Conservation (phyloP, 192 early-diverging fungal genomes). For the Lunasporangiospora selenospora region DNA sequence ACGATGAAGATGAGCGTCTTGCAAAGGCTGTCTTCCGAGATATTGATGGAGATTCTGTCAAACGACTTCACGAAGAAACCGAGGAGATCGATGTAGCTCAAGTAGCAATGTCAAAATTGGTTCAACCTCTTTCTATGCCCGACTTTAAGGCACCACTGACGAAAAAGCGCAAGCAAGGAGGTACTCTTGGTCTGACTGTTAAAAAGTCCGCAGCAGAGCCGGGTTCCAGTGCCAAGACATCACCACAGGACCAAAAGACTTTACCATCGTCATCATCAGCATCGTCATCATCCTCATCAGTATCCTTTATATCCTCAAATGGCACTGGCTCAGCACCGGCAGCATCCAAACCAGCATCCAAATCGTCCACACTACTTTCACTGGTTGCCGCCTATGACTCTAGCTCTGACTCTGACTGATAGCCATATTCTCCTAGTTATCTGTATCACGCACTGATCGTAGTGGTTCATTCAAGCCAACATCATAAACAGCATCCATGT, state of each 20-base stretch:
- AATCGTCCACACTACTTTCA: slow-evolving; percentile 25
- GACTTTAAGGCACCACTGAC: slow-evolving; percentile 30
- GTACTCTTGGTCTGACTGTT: slow-evolving; percentile 19
- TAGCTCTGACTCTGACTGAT: slow-evolving; percentile 33
- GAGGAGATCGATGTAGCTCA: slow-evolving; percentile 34
- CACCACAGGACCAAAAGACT: not conserved
- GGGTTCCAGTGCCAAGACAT: not conserved
- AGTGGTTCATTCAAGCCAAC: too few species aligned
- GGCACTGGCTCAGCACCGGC: too few species aligned
- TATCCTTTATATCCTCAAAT: not conserved
- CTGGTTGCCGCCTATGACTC: slow-evolving; percentile 40
- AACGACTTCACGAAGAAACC: slow-evolving; percentile 58
- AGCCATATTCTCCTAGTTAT: not conserved
- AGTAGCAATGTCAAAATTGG: slow-evolving; percentile 41
- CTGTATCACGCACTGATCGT: too few species aligned
- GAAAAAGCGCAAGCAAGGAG: slow-evolving; percentile 38
- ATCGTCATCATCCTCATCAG: not conserved
- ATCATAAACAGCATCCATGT: too few species aligned
- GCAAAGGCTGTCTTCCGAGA: slow-evolving; percentile 69
- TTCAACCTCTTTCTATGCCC: slow-evolving; percentile 12
- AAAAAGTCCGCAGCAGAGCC: not conserved
- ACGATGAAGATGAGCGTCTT: slow-evolving; percentile 69
- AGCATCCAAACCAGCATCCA: slow-evolving; percentile 1
- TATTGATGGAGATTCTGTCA: slow-evolving; percentile 70
- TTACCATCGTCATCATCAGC: too few species aligned